Conservation (phyloP, 2,329 filamentous ascomycete species). For the Cyphellophora attinorum region DNA sequence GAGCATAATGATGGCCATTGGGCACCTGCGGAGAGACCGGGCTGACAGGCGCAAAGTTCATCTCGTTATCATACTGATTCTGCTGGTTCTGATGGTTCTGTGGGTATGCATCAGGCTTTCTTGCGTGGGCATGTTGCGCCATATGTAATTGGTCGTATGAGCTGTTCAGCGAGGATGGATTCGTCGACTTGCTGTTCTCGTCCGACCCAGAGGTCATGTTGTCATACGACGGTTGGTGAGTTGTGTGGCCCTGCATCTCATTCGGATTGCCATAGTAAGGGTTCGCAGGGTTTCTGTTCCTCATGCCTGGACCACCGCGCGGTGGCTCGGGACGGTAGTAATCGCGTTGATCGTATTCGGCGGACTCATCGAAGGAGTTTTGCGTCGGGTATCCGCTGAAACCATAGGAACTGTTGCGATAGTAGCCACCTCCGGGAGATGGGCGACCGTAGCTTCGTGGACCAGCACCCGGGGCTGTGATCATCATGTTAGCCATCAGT, state of each 20-base stretch:
- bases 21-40: slow-evolving; percentile 28
- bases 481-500: background rate
- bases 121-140: slow-evolving; percentile 26
- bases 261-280: slow-evolving; percentile 14
- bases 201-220: slow-evolving; percentile 68
- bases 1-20: slow-evolving; percentile 27
- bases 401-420: slow-evolving; percentile 15
- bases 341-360: slow-evolving; percentile 14
- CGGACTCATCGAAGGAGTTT: slow-evolving; percentile 15
- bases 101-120: slow-evolving; percentile 37
- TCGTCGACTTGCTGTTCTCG: slow-evolving; percentile 69
- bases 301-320: slow-evolving; percentile 6
- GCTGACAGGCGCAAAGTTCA: slow-evolving; percentile 15
- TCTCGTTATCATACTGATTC: slow-evolving; percentile 27
- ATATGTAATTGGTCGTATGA: slow-evolving; percentile 63
- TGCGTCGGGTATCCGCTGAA: slow-evolving; percentile 7
- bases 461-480: background rate
- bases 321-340: slow-evolving; percentile 12
- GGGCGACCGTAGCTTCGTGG: slow-evolving; percentile 1
- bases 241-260: slow-evolving; percentile 15
- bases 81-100: slow-evolving; percentile 27
- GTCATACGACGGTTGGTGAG: slow-evolving; percentile 72
- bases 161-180: slow-evolving; percentile 89
- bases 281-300: slow-evolving; percentile 6
- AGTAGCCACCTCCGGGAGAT: slow-evolving; percentile 11